Conservation (phyloP, 441 rosid species). For the Syzygium syzygioides region DNA sequence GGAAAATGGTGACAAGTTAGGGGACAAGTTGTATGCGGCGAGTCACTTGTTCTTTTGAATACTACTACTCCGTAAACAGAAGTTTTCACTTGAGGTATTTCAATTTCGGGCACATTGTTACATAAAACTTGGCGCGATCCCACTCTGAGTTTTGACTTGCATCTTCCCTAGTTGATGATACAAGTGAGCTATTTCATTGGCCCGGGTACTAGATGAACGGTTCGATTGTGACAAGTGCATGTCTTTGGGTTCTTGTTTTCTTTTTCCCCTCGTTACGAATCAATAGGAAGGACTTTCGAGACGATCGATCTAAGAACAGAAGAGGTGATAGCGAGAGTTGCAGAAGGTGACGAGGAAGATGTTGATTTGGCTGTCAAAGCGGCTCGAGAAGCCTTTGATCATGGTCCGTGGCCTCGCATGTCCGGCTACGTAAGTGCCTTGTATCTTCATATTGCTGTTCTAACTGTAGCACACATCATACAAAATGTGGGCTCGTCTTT, state of each 20-base stretch:
- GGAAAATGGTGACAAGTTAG: too few species aligned
- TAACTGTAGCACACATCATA: background rate
- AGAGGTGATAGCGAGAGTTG: conserved; percentile 40
- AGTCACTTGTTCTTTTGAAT: too few species aligned
- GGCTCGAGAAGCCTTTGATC: conserved; percentile 72
- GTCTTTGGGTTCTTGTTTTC: background rate
- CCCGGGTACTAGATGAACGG: background rate
- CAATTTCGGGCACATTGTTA: too few species aligned
- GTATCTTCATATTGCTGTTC: background rate
- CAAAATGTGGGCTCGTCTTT: background rate
- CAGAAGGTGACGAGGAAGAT: conserved; percentile 65
- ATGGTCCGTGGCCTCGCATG: conserved; percentile 87
- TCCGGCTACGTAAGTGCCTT: conserved; percentile 44
- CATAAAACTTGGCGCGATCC: too few species aligned
- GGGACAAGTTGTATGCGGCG: too few species aligned
- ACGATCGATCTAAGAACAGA: conserved; percentile 67
- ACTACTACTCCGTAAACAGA: too few species aligned
- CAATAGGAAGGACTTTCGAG: conserved; percentile 51
- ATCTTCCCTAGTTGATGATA: background rate
- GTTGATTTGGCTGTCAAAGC: conserved; percentile 69
- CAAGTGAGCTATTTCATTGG: background rate
- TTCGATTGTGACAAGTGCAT: background rate
- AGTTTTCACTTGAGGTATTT: too few species aligned
- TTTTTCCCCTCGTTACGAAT: background rate
- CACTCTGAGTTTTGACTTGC: too few species aligned